A percentile compares a stretch with the other conserved stretches of the same genome.
Evolutionary conservation across 441 rosid species (phyloP).

Genomic region (Cnidoscolus chayamansa): DNA sequence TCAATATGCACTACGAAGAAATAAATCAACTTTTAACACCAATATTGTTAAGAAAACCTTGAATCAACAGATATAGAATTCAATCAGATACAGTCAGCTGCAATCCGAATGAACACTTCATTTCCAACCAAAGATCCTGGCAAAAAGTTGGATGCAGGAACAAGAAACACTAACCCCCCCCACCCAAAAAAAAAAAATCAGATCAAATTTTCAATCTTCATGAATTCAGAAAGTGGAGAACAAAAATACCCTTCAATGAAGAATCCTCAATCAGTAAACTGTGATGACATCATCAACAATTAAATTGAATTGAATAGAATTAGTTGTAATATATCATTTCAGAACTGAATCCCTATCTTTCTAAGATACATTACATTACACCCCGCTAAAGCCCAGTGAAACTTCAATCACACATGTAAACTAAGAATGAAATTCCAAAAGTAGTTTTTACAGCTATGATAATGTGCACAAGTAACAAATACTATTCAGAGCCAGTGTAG

Average conservation of each 20-base stretch:
- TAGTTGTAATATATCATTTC: background rate
- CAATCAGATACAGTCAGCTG: background rate
- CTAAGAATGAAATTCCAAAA: background rate
- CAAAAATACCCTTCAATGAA: background rate
- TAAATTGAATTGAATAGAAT: background rate
- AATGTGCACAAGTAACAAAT: background rate
- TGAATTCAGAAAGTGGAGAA: background rate
- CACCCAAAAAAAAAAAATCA: background rate
- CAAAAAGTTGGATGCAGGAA: background rate
- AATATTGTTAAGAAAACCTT: background rate
- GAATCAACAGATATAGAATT: background rate
- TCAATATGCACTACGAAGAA: slow-evolving; percentile 1
- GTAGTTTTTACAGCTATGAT: background rate
- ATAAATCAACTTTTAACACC: background rate
- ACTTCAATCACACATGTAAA: background rate
- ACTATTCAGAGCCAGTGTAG: background rate
- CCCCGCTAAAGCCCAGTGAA: background rate
- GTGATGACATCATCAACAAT: background rate
- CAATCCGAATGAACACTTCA: background rate
- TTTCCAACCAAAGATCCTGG: background rate
- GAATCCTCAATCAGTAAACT: background rate
- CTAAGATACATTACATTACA: background rate
- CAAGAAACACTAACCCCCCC: background rate
- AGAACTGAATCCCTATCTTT: background rate
- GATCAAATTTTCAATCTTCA: background rate